Evolutionary conservation across 2,329 filamentous ascomycete genomes (phyloP).

Genomic region (Fusarium aywerte): DNA sequence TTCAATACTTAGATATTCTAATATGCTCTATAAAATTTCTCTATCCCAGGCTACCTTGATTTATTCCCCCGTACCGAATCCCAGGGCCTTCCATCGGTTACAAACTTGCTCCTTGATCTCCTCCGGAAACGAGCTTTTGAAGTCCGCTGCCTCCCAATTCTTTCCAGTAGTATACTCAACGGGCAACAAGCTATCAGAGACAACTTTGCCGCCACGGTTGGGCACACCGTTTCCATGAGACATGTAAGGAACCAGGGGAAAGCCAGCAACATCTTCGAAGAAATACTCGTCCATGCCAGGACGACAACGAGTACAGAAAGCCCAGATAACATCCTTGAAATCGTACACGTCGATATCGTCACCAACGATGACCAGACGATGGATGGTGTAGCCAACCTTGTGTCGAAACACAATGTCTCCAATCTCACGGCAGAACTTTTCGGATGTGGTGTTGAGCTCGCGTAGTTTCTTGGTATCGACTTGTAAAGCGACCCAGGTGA

Average conservation of each 20-base stretch:
- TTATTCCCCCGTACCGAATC: not conserved
- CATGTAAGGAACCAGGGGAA: slow-evolving; percentile 61
- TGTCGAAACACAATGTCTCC: slow-evolving; percentile 15
- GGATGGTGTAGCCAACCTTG: slow-evolving; percentile 55
- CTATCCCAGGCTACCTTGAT: not conserved
- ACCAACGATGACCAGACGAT: slow-evolving; percentile 58
- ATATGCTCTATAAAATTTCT: not conserved
- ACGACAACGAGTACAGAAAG: slow-evolving; percentile 59
- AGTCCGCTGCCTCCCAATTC: slow-evolving; percentile 47
- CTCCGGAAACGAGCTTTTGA: slow-evolving; percentile 51
- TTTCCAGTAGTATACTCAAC: slow-evolving; percentile 54
- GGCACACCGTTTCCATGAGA: slow-evolving; percentile 52
- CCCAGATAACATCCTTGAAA: slow-evolving; percentile 60
- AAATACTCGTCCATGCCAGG: slow-evolving; percentile 56
- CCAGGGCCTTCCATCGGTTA: slow-evolving; percentile 1
- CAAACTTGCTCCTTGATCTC: slow-evolving; percentile 10
- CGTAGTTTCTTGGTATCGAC: slow-evolving; percentile 67
- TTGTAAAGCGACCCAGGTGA: slow-evolving; percentile 62
- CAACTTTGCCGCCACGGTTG: slow-evolving; percentile 56
- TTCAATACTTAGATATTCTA: no score
- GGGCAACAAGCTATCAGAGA: slow-evolving; percentile 57
- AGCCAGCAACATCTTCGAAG: slow-evolving; percentile 56
- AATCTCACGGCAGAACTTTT: slow-evolving; percentile 22
- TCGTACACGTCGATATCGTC: slow-evolving; percentile 61
- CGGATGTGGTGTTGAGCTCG: slow-evolving; percentile 41